Evolutionary conservation across 1,284 basidiomycete genomes (phyloP).

Genomic region (Tylopilus sp.): DNA sequence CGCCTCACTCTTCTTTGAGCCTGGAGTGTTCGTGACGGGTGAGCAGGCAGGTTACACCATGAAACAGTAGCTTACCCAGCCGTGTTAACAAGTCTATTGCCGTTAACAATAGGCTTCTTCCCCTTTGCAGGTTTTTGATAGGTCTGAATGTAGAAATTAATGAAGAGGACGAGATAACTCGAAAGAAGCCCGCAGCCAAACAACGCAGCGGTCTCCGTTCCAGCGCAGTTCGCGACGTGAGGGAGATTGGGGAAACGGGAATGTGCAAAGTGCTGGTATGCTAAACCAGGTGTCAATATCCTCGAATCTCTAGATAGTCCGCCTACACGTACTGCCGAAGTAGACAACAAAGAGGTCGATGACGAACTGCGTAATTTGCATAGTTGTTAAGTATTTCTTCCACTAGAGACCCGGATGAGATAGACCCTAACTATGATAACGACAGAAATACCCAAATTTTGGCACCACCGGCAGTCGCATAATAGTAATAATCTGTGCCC

Average conservation of each 20-base stretch:
- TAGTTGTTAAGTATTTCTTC: constrained; percentile 94
- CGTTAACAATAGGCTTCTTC: constrained; percentile 37
- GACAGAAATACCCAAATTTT: constrained; percentile 82
- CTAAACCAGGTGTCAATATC: constrained; percentile 40
- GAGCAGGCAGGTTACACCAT: not conserved
- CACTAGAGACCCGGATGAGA: constrained; percentile 50
- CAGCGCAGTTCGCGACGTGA: constrained; percentile 77
- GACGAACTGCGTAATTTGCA: constrained; percentile 95
- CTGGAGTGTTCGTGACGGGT: constrained; percentile 12
- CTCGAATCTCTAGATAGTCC: constrained; percentile 1
- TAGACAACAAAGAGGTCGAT: constrained; percentile 88
- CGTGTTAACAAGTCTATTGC: constrained; percentile 33
- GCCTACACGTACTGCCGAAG: constrained; percentile 77
- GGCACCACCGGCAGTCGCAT: constrained; percentile 91
- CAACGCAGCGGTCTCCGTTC: constrained; percentile 82
- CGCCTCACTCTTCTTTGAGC: constrained; percentile 24
- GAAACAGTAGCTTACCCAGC: constrained; percentile 17
- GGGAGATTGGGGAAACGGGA: constrained; percentile 66
- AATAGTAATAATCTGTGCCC: constrained; percentile 89
- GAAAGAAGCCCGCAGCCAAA: constrained; percentile 88
- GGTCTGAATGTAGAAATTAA: constrained; percentile 85
- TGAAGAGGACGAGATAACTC: constrained; percentile 87
- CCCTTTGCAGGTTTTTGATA: constrained; percentile 63
- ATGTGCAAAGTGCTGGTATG: constrained; percentile 78
- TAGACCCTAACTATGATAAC: not conserved